These are phyloP conservation scores for Leccinum disarticulatum DNA, from an alignment of 768 basidiomycete species.

Conservation along the genomic window DNA sequence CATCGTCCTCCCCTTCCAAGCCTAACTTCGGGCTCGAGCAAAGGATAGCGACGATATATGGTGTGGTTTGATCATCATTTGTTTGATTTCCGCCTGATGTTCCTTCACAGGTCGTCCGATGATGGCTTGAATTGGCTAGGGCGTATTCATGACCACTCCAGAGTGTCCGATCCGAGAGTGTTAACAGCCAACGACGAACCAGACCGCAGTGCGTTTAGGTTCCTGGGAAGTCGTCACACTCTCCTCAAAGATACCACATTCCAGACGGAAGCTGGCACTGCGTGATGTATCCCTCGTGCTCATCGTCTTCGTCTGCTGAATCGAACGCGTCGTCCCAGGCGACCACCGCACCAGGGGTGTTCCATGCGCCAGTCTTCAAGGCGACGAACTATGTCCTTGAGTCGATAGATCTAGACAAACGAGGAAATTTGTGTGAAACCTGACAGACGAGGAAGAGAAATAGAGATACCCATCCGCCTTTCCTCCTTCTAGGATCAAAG, in stretches of 20 bases:
- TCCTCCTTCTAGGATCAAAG: not conserved
- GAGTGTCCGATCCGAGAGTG: not conserved
- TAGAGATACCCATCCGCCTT: constrained; percentile 7
- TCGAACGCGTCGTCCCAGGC: constrained; percentile 13
- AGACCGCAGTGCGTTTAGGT: not conserved
- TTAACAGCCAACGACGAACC: not conserved
- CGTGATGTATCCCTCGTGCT: constrained; percentile 12
- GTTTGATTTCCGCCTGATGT: not conserved
- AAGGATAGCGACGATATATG: not conserved
- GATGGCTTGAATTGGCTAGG: not conserved
- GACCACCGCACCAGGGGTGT: constrained; percentile 13
- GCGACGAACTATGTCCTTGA: constrained; percentile 12
- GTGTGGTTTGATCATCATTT: not conserved
- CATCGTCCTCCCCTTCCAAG: not conserved
- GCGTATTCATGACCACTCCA: not conserved
- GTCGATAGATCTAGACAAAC: constrained; percentile 5
- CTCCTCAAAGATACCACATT: not conserved
- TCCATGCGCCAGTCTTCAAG: constrained; percentile 8
- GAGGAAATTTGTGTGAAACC: not conserved
- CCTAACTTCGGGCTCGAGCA: not conserved
- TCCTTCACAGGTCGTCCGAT: not conserved
- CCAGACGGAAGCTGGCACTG: not conserved
- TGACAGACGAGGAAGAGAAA: not conserved
- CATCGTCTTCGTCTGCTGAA: constrained; percentile 11
- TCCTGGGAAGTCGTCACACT: not conserved